A percentile compares a stretch with the other conserved stretches of the same genome.
phyloP scores from a whole-genome alignment of 2,329 filamentous ascomycete species.

The Pseudogymnoascus sp. region DNA sequence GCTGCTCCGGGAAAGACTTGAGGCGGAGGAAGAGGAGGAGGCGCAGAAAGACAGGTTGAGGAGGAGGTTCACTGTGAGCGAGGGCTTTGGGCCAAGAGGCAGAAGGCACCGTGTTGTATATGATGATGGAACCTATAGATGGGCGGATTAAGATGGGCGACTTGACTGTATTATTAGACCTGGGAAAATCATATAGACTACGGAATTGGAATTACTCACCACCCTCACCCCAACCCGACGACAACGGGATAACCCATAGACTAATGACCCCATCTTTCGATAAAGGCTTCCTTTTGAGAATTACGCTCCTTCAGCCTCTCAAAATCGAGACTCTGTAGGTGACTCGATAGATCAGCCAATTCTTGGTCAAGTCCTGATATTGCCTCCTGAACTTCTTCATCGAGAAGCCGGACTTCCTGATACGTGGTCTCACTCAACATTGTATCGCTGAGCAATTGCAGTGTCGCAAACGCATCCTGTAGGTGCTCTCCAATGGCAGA shows the following conservation, averaged over 20 bases:
- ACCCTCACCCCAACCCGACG: too few relatives aligned
- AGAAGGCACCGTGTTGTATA: slow-evolving; percentile 23
- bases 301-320: slow-evolving; percentile 33
- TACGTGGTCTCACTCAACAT: slow-evolving; percentile 46
- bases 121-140: slow-evolving; percentile 25
- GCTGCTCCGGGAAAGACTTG: slow-evolving; percentile 12
- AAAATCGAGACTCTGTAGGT: slow-evolving; percentile 29
- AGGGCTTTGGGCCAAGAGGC: slow-evolving; percentile 19
- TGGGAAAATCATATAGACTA: neutral
- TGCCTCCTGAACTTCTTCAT: slow-evolving; percentile 44
- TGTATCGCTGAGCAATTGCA: slow-evolving; percentile 43
- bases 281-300: slow-evolving; percentile 41
- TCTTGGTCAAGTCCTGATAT: slow-evolving; percentile 32
- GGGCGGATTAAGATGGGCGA: slow-evolving; percentile 21
- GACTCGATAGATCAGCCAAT: slow-evolving; percentile 31
- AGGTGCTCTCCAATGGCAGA: slow-evolving; percentile 33
- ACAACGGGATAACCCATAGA: neutral
- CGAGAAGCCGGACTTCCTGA: slow-evolving; percentile 40
- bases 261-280: slow-evolving; percentile 33
- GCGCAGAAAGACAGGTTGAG: slow-evolving; percentile 18
- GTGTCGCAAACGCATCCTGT: slow-evolving; percentile 39
- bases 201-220: neutral
- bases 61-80: slow-evolving; percentile 18
- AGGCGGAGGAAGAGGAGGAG: slow-evolving; percentile 15
- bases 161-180: slow-evolving; percentile 1